These are phyloP conservation scores for Bocquillonia castaneifolia DNA, from an alignment of 441 rosid genomes.

Conservation along the genomic window DNA sequence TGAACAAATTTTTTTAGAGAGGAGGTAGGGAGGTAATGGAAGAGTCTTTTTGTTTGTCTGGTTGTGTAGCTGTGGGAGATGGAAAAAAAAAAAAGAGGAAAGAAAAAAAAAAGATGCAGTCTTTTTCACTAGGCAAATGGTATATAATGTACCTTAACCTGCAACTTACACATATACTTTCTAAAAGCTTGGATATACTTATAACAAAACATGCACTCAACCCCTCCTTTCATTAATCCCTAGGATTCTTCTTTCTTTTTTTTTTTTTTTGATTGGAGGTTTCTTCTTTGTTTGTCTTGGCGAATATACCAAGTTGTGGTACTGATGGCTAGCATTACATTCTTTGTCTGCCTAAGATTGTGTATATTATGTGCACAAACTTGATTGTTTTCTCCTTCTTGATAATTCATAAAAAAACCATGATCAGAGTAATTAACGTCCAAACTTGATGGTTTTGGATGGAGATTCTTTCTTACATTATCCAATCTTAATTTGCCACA, in stretches of 20 bases:
- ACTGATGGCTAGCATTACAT: conserved; percentile 9
- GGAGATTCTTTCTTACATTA: background rate
- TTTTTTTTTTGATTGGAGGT: too few species aligned
- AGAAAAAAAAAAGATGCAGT: conserved; percentile 32
- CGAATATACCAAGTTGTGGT: conserved; percentile 24
- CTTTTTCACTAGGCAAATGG: conserved; percentile 50
- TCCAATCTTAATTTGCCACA: background rate
- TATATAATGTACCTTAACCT: conserved; percentile 44
- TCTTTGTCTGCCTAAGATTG: conserved; percentile 1
- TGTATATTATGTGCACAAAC: background rate
- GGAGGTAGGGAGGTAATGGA: conserved; percentile 21
- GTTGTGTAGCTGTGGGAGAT: conserved; percentile 34
- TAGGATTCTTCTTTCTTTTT: conserved; percentile 18
- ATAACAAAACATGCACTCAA: conserved; percentile 13
- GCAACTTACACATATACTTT: conserved; percentile 45
- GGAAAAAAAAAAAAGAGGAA: conserved; percentile 17
- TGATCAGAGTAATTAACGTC: background rate
- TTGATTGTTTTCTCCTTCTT: background rate
- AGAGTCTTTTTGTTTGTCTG: conserved; percentile 58
- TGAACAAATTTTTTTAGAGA: conserved; percentile 9
- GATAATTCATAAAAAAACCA: too few species aligned
- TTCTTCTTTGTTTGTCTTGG: too few species aligned
- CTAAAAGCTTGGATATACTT: conserved; percentile 63
- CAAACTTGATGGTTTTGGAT: background rate
- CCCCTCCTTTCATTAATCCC: conserved; percentile 46